Evolutionary conservation across 78 protist genomes (phyloP).

Genomic region (Dictyostelium firmibasis): DNA sequence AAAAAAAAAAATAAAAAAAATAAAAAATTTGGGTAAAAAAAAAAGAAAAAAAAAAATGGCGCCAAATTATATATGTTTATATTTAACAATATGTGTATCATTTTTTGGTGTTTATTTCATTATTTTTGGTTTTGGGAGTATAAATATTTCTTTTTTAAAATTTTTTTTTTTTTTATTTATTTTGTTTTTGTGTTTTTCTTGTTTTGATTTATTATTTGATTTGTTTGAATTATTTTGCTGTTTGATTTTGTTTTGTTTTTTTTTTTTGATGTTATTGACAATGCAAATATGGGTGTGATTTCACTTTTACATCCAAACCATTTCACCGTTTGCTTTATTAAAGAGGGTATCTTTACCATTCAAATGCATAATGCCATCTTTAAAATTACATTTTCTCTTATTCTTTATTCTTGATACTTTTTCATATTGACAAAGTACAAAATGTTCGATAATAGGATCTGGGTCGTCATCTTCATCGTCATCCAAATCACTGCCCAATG

Average conservation of each 20-base stretch:
- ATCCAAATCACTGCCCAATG: slow-evolving; percentile 62
- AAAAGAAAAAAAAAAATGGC: not conserved
- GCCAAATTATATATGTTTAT: not conserved
- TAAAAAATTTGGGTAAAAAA: not conserved
- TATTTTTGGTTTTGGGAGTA: too few species aligned
- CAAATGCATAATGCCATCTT: slow-evolving; percentile 69
- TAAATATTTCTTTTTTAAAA: not conserved
- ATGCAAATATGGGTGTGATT: not conserved
- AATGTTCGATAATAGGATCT: slow-evolving; percentile 64
- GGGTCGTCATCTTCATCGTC: slow-evolving; percentile 71
- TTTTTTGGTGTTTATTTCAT: too few species aligned
- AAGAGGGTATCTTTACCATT: slow-evolving; percentile 43
- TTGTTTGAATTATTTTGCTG: not conserved
- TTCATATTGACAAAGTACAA: slow-evolving; percentile 66
- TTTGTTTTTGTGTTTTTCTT: not conserved
- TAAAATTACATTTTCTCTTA: slow-evolving; percentile 55
- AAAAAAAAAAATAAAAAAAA: too few species aligned
- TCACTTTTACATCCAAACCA: slow-evolving; percentile 25
- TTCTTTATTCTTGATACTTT: slow-evolving; percentile 52
- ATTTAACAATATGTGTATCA: too few species aligned
- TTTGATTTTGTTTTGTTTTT: not conserved
- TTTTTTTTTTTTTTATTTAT: too few species aligned
- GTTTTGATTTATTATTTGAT: too few species aligned
- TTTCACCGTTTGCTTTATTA: slow-evolving; percentile 62
- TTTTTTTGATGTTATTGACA: not conserved